phyloP scores from a whole-genome alignment of 331 rosid genomes.

The Spiraea crenata region DNA sequence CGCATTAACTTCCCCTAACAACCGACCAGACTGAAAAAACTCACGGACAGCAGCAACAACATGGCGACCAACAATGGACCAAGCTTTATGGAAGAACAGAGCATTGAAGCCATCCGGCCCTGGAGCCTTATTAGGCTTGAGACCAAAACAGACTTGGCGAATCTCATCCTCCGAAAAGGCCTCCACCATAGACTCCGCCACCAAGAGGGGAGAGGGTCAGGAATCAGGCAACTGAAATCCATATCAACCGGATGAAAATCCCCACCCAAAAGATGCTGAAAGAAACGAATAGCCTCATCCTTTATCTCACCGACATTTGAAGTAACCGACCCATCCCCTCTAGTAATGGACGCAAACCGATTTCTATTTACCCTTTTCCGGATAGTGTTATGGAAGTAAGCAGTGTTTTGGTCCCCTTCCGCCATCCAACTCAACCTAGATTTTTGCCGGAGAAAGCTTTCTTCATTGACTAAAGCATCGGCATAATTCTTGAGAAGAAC shows the following conservation, averaged over 20 bases:
- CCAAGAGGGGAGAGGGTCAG: too few relatives aligned
- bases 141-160: background rate
- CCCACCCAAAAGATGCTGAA: too few relatives aligned
- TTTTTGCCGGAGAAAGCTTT: background rate
- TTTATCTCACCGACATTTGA: background rate
- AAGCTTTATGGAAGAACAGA: background rate
- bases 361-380: background rate
- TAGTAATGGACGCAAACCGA: background rate
- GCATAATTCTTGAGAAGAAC: background rate
- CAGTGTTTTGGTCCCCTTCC: background rate
- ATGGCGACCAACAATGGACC: background rate
- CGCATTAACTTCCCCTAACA: background rate
- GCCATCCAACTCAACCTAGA: background rate
- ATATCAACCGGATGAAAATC: too few relatives aligned
- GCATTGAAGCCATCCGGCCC: background rate
- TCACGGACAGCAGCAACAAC: background rate
- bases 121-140: background rate
- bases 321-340: background rate
- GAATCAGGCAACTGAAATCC: background rate
- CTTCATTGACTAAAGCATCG: background rate
- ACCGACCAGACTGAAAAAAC: background rate
- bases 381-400: background rate
- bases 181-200: too few relatives aligned
- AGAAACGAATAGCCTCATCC: background rate
- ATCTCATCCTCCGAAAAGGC: background rate